Evolutionary conservation across 2,329 filamentous ascomycete species (phyloP), one percentile per base, ranked within the genome.

Genomic region (Colletotrichum brevisporum): DNA sequence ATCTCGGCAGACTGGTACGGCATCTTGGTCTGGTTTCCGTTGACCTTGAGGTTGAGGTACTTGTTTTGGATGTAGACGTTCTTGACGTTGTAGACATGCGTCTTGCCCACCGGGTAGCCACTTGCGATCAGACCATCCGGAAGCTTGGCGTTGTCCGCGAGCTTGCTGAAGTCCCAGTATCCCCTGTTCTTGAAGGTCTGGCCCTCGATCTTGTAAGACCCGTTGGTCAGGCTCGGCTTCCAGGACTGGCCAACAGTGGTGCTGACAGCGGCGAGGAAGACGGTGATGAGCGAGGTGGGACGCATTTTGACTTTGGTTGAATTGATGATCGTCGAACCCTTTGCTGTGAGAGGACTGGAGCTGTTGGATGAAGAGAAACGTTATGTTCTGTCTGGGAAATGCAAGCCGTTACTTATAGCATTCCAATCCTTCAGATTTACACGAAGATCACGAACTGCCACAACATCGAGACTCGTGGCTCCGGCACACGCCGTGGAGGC

Each of bases 31-130:
- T 78, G 76, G 0, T 74, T 71, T 5, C 76, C 76, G 8, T 69
- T 62, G 13, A 78, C 76, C 3, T 67, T 58, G 21, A 78, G 75
- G 57, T 78, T 71, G 13, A 78, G 74, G 61, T 78, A 78, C 1
- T 75, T 75, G 45, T 75, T 71, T n/a, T 54, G 45, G 26, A 78
- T 58, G 10, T 57, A 70, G 1, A 72, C 72, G 1, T 75, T 75
- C 2, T 68, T 62, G 0, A 69, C 6, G 0, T 39, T 64, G 24
- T 67, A 76, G 2, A 27, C 13, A n/a, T 72, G 71, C 0, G 62
- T 71, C 8, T 60, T 51, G 13, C 69, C 62, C 6, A 72, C 71
- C 0, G n/a, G 21, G 16, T 76, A 78, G 26, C 70, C 54, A 63
- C 75, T 77, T 10, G 61, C 67, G 1, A 41, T 47, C 6, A 78